Evolutionary conservation across 495 filamentous ascomycete genomes (phyloP).

Genomic region (Podospora australis): DNA sequence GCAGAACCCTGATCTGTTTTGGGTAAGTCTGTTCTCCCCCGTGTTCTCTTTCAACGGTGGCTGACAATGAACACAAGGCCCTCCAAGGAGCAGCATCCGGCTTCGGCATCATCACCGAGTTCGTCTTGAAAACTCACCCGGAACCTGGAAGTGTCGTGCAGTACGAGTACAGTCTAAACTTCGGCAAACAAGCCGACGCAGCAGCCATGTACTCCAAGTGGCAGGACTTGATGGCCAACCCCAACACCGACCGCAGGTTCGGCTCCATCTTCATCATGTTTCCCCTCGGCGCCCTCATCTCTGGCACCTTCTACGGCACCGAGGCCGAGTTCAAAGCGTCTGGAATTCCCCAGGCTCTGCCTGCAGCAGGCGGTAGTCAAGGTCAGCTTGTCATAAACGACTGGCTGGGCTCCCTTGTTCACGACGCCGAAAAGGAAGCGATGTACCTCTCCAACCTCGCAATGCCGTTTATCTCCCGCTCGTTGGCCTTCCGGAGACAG

Average conservation of each 20-base stretch:
- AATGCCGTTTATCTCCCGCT: constrained; percentile 47
- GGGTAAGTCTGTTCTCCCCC: too few relatives aligned
- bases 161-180: constrained; percentile 41
- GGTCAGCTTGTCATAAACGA: constrained; percentile 41
- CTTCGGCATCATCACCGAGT: constrained; percentile 60
- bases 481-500: constrained; percentile 43
- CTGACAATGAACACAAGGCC: too few relatives aligned
- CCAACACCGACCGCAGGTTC: constrained; percentile 48
- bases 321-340: constrained; percentile 43
- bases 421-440: constrained; percentile 44
- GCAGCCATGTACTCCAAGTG: constrained; percentile 34
- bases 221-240: constrained; percentile 43
- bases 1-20: constrained; percentile 54
- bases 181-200: constrained; percentile 38
- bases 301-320: constrained; percentile 48
- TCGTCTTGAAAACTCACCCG: constrained; percentile 53
- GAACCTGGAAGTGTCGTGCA: constrained; percentile 50
- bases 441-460: constrained; percentile 40
- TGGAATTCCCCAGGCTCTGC: constrained; percentile 40
- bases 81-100: constrained; percentile 54
- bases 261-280: constrained; percentile 45
- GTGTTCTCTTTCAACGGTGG: too few relatives aligned
- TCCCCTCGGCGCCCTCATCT: constrained; percentile 44
- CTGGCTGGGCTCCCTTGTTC: constrained; percentile 48
- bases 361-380: constrained; percentile 22